Conservation (phyloP, 202 grass and related monocot species). For the Cymbopogon flexuosus region DNA sequence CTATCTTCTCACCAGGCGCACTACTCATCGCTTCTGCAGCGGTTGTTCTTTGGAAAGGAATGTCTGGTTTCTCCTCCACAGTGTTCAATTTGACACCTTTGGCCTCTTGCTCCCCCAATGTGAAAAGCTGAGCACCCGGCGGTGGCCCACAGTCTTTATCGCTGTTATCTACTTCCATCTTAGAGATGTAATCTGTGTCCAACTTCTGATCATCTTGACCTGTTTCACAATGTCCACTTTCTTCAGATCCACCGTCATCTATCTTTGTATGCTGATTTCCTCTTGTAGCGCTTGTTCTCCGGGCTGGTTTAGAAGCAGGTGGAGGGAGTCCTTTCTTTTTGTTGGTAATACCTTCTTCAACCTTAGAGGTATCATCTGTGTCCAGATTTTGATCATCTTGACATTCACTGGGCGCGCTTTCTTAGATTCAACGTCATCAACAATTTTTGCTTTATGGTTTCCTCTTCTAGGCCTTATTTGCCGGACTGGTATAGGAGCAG, state of each 20-base stretch:
- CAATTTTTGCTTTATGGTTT: constrained; percentile 52
- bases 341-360: constrained; percentile 26
- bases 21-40: constrained; percentile 22
- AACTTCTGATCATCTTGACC: constrained; percentile 32
- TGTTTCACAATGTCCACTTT: constrained; percentile 32
- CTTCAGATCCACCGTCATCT: constrained; percentile 42
- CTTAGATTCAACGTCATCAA: constrained; percentile 51
- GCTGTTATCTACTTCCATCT: constrained; percentile 30
- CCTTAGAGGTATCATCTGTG: constrained; percentile 31
- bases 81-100: constrained; percentile 7
- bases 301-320: constrained; percentile 43
- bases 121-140: constrained; percentile 38
- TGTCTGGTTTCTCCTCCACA: neutral
- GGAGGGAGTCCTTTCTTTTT: constrained; percentile 23
- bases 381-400: constrained; percentile 29
- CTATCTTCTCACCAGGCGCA: constrained; percentile 42
- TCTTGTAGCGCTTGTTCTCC: constrained; percentile 43
- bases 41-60: constrained; percentile 21
- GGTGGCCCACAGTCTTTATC: constrained; percentile 26
- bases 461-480: constrained; percentile 58
- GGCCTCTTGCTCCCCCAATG: constrained; percentile 26
- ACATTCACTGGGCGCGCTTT: constrained; percentile 33
- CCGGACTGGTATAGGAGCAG: constrained; percentile 44
- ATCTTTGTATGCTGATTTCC: constrained; percentile 45
- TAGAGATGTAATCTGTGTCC: constrained; percentile 16